Base-by-base conservation (phyloP, 345 rosid genomes). In the Euphorbia peplus region DNA sequence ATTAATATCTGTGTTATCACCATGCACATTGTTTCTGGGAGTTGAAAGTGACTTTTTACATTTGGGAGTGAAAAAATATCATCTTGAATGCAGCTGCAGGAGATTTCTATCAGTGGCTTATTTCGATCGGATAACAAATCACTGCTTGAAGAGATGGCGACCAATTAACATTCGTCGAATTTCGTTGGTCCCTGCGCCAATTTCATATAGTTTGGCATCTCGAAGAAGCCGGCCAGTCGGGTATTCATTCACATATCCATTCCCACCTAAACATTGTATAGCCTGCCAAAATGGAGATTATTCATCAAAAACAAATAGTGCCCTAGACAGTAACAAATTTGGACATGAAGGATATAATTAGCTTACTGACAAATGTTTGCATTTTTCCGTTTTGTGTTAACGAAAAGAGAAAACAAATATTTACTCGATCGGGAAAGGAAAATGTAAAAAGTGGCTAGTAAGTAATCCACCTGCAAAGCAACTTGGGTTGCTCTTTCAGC, bases 401-500 rank as follows among this genome's bases (percentile, higher is more conserved):
- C 10, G 2, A 21, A 39, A 52, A 61, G 66, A 4, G 16, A 3
- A 41, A 55, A 3, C 5, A 35, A 5, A 16, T 26, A 48, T 25
- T 37, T 21, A 25, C 18, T 15, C 35, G n/a, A n/a, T n/a, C n/a
- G 26, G 29, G 7, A 39, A 10, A 52, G 21, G 2, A 32, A 32
- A 32, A 32, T 32, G 37, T 32, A 32, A 3, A 56, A 7, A 44
- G 5, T 29, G 26, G 32, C 37, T 57, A 55, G 59, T 66, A n/a
- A n/a, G n/a, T n/a, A 60, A 11, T 66, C 81, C 60, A 93, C 98
- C 98, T 93, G 98, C 83, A 93, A 76, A 72, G 98, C 89, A 61
- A 91, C 96, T 77, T 89, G 98, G 12, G 98, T 93, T 68, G 91
- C 98, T 79, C 96, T 83, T 88, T 93, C 98, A 0, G 96, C 95